Base-by-base conservation (phyloP, 768 basidiomycete species). In the Kwoniella sp. region DNA sequence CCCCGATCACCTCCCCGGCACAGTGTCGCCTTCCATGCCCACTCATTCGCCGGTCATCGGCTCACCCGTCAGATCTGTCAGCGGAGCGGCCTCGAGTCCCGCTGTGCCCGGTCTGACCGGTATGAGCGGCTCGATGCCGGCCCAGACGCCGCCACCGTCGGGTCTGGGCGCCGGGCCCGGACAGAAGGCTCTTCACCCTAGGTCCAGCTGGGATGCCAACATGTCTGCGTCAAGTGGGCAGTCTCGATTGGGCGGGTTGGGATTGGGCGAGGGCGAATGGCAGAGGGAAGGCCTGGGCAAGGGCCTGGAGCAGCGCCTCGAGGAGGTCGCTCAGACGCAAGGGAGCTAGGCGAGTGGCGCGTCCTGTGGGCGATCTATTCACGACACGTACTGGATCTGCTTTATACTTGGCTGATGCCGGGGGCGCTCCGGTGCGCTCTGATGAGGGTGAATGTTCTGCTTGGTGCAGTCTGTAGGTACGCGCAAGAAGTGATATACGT, bases 251-350 rank as follows among this genome's bases (percentile, higher is more conserved):
- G 37, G 74, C 72, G 37, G 79, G 73, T 20, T 80, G 78, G 52
- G 78, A 61, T 84, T 85, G 38, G 75, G 80, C 0, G 87, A 87
- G 8, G 87, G 88, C 0, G 89, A 91, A 73, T 92, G 88, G 88
- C 86, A 88, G 58, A 76, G 88, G 1, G 86, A 88, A 61, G 89
- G 89, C 0, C 70, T 92, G 22, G 89, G 89, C 0, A 80, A 76
- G 53, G 89, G 89, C 0, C 72, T 92, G 42, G 89, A 87, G 73
- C 89, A 90, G 76, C 76, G 89, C 50, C 70, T 92, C 46, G 89
- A 90, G 63, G 79, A 60, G 40, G 50, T 71, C 25, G 62, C 55
- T 10, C 59, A 46, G 50, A 44, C 32, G 34, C 38, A 54, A 46
- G 51, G 15, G 28, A 20, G 19, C 43, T 44, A 31, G 28, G 15